Evolutionary conservation across 129 eudicot genomes (phyloP).

Genomic region (Chrysanthemum lavandulifolium): DNA sequence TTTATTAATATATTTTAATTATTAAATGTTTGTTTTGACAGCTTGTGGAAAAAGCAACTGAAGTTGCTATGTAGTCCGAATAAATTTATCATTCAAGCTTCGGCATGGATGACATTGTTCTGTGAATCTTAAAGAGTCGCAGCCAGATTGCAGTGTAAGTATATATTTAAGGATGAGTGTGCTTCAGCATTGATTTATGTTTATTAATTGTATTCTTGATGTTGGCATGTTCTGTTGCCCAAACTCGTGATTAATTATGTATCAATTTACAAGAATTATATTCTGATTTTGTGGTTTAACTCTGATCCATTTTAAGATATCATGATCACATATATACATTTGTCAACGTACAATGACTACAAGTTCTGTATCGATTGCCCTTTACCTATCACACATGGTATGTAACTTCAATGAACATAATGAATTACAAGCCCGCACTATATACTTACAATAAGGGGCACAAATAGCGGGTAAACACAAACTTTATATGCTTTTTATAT

Average conservation of each 20-base stretch:
- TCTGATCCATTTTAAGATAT: neutral
- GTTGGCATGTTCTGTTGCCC: too few species aligned
- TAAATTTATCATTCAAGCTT: conserved; percentile 7
- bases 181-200: too few species aligned
- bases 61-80: conserved; percentile 17
- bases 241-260: too few species aligned
- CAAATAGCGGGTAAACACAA: neutral
- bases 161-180: neutral
- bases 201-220: too few species aligned
- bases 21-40: neutral
- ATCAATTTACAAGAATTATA: neutral
- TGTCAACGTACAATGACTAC: neutral
- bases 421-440: neutral
- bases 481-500: conserved; percentile 15
- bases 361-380: neutral
- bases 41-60: conserved; percentile 15
- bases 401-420: neutral
- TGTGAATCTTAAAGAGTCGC: conserved; percentile 14
- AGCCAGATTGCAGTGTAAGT: conserved; percentile 24
- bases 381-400: neutral
- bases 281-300: neutral
- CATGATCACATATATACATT: neutral
- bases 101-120: conserved; percentile 8
- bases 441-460: neutral
- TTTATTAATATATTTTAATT: too few species aligned